Conservation (phyloP, 2,329 filamentous ascomycete genomes). For the Scolecobasidium constrictum region DNA sequence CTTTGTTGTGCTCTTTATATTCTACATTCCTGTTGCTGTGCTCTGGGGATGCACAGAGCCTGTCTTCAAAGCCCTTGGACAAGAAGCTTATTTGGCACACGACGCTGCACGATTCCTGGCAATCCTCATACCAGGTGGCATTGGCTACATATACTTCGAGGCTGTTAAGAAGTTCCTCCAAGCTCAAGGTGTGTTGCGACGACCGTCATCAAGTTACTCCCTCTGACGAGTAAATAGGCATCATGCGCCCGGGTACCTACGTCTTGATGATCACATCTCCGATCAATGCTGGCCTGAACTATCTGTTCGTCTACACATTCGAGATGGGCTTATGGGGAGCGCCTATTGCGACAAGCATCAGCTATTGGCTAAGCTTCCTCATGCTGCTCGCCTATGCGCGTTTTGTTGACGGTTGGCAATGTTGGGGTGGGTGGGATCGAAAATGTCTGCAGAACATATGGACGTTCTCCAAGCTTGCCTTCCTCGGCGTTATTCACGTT, state of each 20-base stretch:
- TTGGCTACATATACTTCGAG: slow-evolving; percentile 85
- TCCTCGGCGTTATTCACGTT: slow-evolving; percentile 70
- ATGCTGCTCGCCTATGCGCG: slow-evolving; percentile 63
- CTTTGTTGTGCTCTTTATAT: slow-evolving; percentile 57
- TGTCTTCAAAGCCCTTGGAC: slow-evolving; percentile 63
- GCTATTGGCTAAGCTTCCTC: slow-evolving; percentile 76
- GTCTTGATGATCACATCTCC: slow-evolving; percentile 51
- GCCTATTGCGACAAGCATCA: slow-evolving; percentile 70
- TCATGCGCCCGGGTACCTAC: slow-evolving; percentile 55
- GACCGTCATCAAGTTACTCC: background rate
- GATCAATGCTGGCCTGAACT: slow-evolving; percentile 47
- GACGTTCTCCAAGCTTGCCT: slow-evolving; percentile 62
- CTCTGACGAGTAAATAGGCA: slow-evolving; percentile 29
- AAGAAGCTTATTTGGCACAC: slow-evolving; percentile 65
- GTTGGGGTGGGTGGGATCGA: slow-evolving; percentile 66
- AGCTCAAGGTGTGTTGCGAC: slow-evolving; percentile 36
- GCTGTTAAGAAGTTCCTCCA: slow-evolving; percentile 55
- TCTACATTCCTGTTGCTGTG: slow-evolving; percentile 62
- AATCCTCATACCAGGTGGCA: slow-evolving; percentile 64
- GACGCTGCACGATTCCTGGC: slow-evolving; percentile 64
- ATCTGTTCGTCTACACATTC: slow-evolving; percentile 62
- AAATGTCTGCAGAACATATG: slow-evolving; percentile 55
- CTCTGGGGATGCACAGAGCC: slow-evolving; percentile 68
- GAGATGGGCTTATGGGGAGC: slow-evolving; percentile 65
- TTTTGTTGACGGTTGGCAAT: slow-evolving; percentile 60